These are phyloP conservation scores for Fusarium sp. DNA, from an alignment of 2,329 filamentous ascomycete genomes.

Conservation along the genomic window DNA sequence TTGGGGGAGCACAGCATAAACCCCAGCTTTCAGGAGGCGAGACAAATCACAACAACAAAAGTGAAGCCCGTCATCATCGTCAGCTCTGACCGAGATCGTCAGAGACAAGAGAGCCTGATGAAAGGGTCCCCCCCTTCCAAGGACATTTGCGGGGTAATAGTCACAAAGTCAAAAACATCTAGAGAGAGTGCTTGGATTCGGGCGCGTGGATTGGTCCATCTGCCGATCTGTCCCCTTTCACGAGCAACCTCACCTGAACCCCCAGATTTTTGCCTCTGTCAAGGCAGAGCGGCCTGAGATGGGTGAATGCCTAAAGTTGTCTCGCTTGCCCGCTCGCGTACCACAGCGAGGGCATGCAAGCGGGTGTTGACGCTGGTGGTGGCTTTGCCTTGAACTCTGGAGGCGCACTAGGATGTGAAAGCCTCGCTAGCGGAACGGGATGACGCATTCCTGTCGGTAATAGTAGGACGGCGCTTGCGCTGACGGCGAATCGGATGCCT, in stretches of 20 bases:
- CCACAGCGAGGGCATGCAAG: too few species aligned
- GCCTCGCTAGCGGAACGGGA: slow-evolving; percentile 44
- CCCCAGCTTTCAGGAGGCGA: background rate
- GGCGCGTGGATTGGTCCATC: slow-evolving; percentile 1
- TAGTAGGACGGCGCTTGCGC: slow-evolving; percentile 25
- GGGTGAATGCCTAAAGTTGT: slow-evolving; percentile 6
- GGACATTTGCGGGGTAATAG: slow-evolving; percentile 36
- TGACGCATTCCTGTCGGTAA: slow-evolving; percentile 51
- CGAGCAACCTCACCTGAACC: slow-evolving; percentile 1
- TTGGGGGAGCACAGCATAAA: background rate
- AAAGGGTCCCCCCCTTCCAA: slow-evolving; percentile 23
- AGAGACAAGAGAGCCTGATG: background rate
- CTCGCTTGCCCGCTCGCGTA: background rate
- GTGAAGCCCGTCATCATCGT: slow-evolving; percentile 16
- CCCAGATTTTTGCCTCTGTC: slow-evolving; percentile 31
- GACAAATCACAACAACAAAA: background rate
- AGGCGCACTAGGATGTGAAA: slow-evolving; percentile 13
- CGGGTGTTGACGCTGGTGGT: background rate
- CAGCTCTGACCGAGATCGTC: slow-evolving; percentile 36
- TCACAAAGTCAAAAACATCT: slow-evolving; percentile 17
- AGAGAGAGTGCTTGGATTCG: background rate
- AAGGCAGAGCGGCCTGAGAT: background rate
- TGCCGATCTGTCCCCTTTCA: slow-evolving; percentile 19
- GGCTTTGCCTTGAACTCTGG: slow-evolving; percentile 16
- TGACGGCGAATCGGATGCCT: slow-evolving; percentile 42